Base-by-base conservation (phyloP, 768 basidiomycete species). In the Butyriboletus loyo region DNA sequence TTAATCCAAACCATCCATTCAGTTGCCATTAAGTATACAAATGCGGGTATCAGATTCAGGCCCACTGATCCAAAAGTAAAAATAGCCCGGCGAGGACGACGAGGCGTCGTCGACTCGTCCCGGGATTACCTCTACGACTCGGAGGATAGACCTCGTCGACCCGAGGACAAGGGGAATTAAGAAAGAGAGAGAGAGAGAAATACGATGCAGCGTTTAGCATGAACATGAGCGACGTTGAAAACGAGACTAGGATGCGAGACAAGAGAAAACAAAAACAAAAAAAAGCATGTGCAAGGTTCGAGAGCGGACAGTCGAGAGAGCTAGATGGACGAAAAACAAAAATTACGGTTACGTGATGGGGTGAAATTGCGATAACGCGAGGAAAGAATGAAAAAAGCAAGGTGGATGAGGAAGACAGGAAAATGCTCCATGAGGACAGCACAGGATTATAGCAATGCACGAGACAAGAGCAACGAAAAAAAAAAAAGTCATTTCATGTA, bases 21-120 rank as follows among this genome's bases (percentile, higher is more conserved):
- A 17, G 42, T 55, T 54, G 40, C 38, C 11, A 21, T 35, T 53
- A 50, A 34, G 44, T 49, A 43, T 58, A 59, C 57, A 58, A 58
- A 25, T 55, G 54, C 11, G 19, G 40, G 38, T 43, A 58, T 52
- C 39, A n/a, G n/a, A n/a, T n/a, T n/a, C n/a, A n/a, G 35, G 43
- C 49, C 22, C 14, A 44, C 5, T 49, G 47, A 25, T 27, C 13
- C 24, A 37, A 34, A 37, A 34, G 31, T 14, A 45, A 8, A 42
- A 36, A 24, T 0, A 30, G 14, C 27, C 50, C 42, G n/a, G 19
- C 14, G 28, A 27, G 17, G 38, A 25, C 22, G 21, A 38, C 53
- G 15, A 10, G 38, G 22, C 45, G 11, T 21, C 45, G 7, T 4
- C n/a, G n/a, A 27, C 48, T 25, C 30, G 9, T n/a, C 4, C 42